A percentile compares a stretch with the other conserved stretches of the same genome.
These are phyloP conservation scores for Coleophoma cylindrospora DNA, from an alignment of 2,329 filamentous ascomycete species.

Conservation along the genomic window DNA sequence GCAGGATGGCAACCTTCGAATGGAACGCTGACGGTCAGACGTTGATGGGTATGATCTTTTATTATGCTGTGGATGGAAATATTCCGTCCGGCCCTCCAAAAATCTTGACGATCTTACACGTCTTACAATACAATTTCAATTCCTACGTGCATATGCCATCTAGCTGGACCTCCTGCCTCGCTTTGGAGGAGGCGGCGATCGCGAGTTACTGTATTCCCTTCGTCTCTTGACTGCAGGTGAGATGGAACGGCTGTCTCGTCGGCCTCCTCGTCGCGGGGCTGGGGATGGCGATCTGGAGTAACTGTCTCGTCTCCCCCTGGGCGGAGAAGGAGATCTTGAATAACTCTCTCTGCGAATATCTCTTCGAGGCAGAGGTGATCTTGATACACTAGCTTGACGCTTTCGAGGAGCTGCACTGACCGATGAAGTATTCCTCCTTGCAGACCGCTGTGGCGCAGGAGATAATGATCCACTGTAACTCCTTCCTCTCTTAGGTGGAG, in stretches of 20 bases:
- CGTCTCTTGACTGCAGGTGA: conserved; percentile 20
- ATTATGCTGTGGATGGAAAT: background rate
- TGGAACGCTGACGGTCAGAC: too few species aligned
- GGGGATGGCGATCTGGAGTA: conserved; percentile 13
- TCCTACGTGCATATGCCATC: conserved; percentile 1
- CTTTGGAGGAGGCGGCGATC: conserved; percentile 21
- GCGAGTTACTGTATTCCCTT: conserved; percentile 11
- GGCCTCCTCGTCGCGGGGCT: conserved; percentile 5
- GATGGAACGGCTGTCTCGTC: conserved; percentile 16
- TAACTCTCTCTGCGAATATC: conserved; percentile 4
- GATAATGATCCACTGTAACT: conserved; percentile 9
- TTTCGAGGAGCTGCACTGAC: conserved; percentile 16
- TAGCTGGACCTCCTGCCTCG: conserved; percentile 21
- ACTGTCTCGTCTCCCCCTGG: conserved; percentile 10
- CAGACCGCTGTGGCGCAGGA: conserved; percentile 9
- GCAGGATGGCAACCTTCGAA: too few species aligned
- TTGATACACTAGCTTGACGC: conserved; percentile 10
- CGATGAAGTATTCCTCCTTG: conserved; percentile 18
- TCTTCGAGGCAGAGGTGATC: conserved; percentile 9
- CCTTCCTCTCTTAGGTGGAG: conserved; percentile 13
- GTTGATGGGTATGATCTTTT: background rate
- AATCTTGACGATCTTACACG: too few species aligned
- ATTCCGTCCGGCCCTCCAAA: too few species aligned
- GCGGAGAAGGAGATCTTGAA: conserved; percentile 8
- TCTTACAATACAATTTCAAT: conserved; percentile 5